Base-by-base conservation (phyloP, 2,329 filamentous ascomycete species). In the Xylaria sp. region DNA sequence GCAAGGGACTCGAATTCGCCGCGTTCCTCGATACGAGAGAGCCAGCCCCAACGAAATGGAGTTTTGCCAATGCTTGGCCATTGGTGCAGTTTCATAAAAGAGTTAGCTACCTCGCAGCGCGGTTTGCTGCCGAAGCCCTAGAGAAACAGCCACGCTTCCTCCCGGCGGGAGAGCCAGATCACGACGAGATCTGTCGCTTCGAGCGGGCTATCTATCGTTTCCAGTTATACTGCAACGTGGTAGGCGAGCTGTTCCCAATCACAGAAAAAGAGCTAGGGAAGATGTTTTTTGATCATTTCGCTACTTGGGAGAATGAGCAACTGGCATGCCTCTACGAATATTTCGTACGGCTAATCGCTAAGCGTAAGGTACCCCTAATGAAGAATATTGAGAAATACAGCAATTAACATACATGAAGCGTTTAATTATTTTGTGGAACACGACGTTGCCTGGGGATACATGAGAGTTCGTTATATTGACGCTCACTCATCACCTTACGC, bases 181-280 rank as follows among this genome's bases (percentile, higher is more conserved):
- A 15, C 25, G 13, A 23, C 15, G 64, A 48, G 25, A 20, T 67
- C 2, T 54, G 25, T 34, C 64, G 64, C 7, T 66, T 71, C 23
- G 65, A 72, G 52, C 63, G 64, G 2, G 68, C 63, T 3, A 25
- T 72, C 8, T 72, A 69, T 15, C 66, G 64, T 18, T 72, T 72
- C 44, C 50, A 73, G 34, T 31, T 73, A 13, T 72, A 61, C 55
- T 69, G 72, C 46, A 70, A 73, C 31, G 20, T 72, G 2, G 51
- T 70, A 6, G 51, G 58, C 13, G 2, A 0, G 13, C 1, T 48
- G 5, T 12, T 1, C 3, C 7, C 6, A 18, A 7, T 25, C 2
- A 9, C 5, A 2, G 41, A n/a, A 1, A 5, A 1, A 0, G 23
- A 60, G 1, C 48, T 48, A 0, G 15, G 7, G 8, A 12, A 63